phyloP scores from a whole-genome alignment of 2,329 filamentous ascomycete genomes.

The Fusarium solani-melongenae region DNA sequence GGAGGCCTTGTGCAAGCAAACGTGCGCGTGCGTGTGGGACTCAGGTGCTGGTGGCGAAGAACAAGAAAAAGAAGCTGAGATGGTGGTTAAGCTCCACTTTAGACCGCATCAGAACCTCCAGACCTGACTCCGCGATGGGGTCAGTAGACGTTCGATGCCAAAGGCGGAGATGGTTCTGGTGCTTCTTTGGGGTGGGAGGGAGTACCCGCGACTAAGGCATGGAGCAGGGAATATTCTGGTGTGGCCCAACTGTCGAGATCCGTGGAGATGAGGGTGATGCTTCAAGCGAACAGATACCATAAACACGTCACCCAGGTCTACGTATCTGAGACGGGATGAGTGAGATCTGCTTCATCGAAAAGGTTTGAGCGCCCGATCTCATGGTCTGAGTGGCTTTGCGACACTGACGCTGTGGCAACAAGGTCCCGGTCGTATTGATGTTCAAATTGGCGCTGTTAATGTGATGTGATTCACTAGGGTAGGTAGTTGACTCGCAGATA shows the following conservation, averaged over 20 bases:
- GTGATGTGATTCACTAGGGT: background rate
- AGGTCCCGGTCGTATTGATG: background rate
- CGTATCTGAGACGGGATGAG: background rate
- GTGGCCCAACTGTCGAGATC: background rate
- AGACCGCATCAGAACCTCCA: constrained; percentile 19
- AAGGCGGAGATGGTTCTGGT: constrained; percentile 26
- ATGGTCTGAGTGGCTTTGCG: background rate
- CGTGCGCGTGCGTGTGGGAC: constrained; percentile 14
- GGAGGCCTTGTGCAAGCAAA: constrained; percentile 15
- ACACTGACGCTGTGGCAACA: constrained; percentile 6
- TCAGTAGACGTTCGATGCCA: constrained; percentile 16
- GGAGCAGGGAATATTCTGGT: constrained; percentile 14
- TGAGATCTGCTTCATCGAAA: background rate
- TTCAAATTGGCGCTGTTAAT: background rate
- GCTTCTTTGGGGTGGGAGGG: constrained; percentile 20
- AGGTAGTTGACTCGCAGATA: constrained; percentile 2
- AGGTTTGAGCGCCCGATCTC: background rate
- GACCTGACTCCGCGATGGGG: constrained; percentile 7
- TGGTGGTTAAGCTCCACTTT: constrained; percentile 27
- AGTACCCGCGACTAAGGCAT: constrained; percentile 21
- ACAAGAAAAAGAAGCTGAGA: constrained; percentile 12
- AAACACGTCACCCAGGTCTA: background rate
- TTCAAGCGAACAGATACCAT: constrained; percentile 1
- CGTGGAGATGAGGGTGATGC: constrained; percentile 4
- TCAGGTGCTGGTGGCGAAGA: constrained; percentile 22